Base-by-base conservation (phyloP, 2,329 filamentous ascomycete genomes). In the Nothophoma quercina region DNA sequence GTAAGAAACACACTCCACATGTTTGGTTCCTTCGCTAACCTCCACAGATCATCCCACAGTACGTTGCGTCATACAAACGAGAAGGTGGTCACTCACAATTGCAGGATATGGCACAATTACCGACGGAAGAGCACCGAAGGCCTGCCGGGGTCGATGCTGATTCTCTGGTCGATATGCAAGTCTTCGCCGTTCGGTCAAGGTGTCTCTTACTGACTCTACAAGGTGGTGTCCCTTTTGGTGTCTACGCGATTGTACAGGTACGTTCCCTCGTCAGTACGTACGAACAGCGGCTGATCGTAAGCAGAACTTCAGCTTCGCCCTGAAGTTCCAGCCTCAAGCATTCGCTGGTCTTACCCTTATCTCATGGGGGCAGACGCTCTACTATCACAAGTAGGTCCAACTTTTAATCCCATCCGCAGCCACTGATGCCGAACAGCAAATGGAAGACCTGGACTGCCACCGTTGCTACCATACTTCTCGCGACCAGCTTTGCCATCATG, bases 71-170 rank as follows among this genome's bases (percentile, higher is more conserved):
- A 15, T 2, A 9, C 13, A 13, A 9, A 2, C 3, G 13, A 22
- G 8, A 16, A n/a, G 7, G 5, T 26, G 13, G 2, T 6, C 23
- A 38, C 33, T 53, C 10, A 53, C 33, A 33, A 16, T 10, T 33
- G 3, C 41, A 73, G 72, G 57, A 86, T 88, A 74, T 86, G 82
- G 81, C 79, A 83, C 53, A 88, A 86, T 65, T 87, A 83, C 79
- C 76, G 78, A 16, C 79, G 75, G 10, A 87, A 88, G 64, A 80
- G 78, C 54, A 87, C 85, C 0, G 84, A 87, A 30, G 85, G 85
- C 2, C 71, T 88, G 2, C 85, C 85, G 0, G 78, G 77, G 0
- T 62, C 71, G 16, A 88, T 88, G 85, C 81, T 87, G 76, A 82
- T 87, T 56, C 69, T 87, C 1, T 88, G 85, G 85, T 84, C 82